phyloP scores from a whole-genome alignment of 2,329 filamentous ascomycete genomes.

The Aspergillus oerlinghausenensis region DNA sequence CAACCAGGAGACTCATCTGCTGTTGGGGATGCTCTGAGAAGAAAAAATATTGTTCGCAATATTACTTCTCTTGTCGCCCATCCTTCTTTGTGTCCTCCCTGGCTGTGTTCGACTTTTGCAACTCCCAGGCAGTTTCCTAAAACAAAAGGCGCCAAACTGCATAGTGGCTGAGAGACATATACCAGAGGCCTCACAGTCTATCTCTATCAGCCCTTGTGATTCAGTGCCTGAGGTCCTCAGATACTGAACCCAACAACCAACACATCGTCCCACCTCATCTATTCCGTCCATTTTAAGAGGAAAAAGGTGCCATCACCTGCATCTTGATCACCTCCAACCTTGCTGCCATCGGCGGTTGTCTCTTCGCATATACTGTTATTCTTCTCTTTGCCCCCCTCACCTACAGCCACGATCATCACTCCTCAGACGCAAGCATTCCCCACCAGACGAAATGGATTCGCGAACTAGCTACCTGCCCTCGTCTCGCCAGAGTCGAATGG shows the following conservation, averaged over 20 bases:
- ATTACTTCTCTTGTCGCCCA: not conserved
- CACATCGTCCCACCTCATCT: not conserved
- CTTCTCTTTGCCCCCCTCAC: not conserved
- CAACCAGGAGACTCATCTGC: conserved; percentile 16
- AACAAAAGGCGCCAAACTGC: not conserved
- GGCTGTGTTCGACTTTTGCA: not conserved
- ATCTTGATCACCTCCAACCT: not conserved
- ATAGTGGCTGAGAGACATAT: conserved; percentile 3
- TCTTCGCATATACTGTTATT: not conserved
- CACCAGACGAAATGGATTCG: not conserved
- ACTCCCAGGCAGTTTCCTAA: not conserved
- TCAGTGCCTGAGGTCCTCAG: not conserved
- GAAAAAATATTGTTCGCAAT: not conserved
- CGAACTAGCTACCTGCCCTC: conserved; percentile 16
- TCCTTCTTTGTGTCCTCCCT: not conserved
- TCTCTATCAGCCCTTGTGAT: not conserved
- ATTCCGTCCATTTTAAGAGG: not conserved
- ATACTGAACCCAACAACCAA: not conserved
- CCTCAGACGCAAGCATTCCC: not conserved
- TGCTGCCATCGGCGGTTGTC: not conserved
- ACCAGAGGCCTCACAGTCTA: not conserved
- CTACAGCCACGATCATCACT: not conserved
- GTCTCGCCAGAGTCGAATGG: conserved; percentile 29
- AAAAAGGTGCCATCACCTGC: not conserved
- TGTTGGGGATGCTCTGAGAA: conserved; percentile 12